These are phyloP conservation scores for Diplogelasinospora grovesii DNA, from an alignment of 495 filamentous ascomycete species.

Conservation along the genomic window DNA sequence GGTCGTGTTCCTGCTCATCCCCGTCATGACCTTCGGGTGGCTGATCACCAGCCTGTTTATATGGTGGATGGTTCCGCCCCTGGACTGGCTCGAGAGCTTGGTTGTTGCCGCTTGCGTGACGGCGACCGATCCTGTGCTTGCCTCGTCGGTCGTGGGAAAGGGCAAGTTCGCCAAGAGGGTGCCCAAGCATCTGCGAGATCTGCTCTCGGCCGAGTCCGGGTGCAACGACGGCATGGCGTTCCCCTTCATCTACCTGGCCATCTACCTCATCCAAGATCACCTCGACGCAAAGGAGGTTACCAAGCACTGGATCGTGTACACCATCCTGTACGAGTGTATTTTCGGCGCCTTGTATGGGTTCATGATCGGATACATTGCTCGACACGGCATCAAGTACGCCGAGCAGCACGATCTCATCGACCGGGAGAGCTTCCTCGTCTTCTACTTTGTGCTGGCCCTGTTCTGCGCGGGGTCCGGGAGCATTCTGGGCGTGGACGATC, in stretches of 20 bases:
- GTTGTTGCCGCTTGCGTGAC: constrained; percentile 89
- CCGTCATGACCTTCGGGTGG: constrained; percentile 98
- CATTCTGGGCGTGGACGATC: constrained; percentile 86
- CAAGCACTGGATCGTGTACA: constrained; percentile 82
- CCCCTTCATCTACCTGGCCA: constrained; percentile 88
- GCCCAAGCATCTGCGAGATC: constrained; percentile 91
- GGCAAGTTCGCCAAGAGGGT: constrained; percentile 97
- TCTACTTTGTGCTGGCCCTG: constrained; percentile 95
- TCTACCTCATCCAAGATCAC: constrained; percentile 80
- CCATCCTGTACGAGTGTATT: constrained; percentile 93
- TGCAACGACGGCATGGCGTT: constrained; percentile 99
- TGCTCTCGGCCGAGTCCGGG: constrained; percentile 94
- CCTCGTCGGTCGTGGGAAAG: constrained; percentile 96
- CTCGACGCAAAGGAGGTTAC: constrained; percentile 61
- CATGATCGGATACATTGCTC: constrained; percentile 75
- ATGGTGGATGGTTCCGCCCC: constrained; percentile 82
- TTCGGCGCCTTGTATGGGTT: constrained; percentile 90
- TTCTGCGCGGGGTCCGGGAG: constrained; percentile 95
- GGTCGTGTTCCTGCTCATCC: constrained; percentile 78
- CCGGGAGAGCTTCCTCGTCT: constrained; percentile 93
- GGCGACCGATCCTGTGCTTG: constrained; percentile 94
- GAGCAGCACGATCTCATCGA: constrained; percentile 85
- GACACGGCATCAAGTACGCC: constrained; percentile 85
- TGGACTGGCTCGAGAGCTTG: constrained; percentile 85
- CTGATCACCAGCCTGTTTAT: constrained; percentile 90